A percentile compares a stretch with the other conserved stretches of the same genome.
phyloP scores from a whole-genome alignment of 192 early-diverging fungal genomes.

The Spizellomyces punctatus region DNA sequence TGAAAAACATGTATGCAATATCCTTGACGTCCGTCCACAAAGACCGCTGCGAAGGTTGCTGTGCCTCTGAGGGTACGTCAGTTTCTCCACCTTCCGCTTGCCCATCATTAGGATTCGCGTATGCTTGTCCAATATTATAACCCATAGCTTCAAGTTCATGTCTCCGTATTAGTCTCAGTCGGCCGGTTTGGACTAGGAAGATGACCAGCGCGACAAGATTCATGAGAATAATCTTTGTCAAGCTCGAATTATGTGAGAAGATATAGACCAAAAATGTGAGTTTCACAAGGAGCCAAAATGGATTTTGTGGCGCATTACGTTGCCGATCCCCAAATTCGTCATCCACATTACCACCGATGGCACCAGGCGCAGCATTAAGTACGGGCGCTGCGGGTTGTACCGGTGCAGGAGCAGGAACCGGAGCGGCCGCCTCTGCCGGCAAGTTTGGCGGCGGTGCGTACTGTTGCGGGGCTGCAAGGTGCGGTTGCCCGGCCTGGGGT shows the following conservation, averaged over 20 bases:
- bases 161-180: neutral
- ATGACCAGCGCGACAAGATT: constrained; percentile 58
- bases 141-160: neutral
- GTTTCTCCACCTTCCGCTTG: too few relatives aligned
- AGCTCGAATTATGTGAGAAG: constrained; percentile 62
- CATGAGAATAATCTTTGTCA: constrained; percentile 58
- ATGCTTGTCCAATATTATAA: too few relatives aligned
- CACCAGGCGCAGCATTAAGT: neutral
- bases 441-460: neutral
- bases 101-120: too few relatives aligned
- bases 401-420: neutral
- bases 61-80: neutral
- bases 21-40: constrained; percentile 15
- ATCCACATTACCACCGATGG: constrained; percentile 10
- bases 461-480: neutral
- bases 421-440: neutral
- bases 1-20: constrained; percentile 25
- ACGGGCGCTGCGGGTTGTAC: constrained; percentile 12
- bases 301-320: constrained; percentile 31
- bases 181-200: constrained; percentile 49
- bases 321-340: constrained; percentile 37
- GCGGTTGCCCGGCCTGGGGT: neutral
- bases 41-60: neutral
- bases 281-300: constrained; percentile 65
- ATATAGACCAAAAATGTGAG: constrained; percentile 61